These are phyloP conservation scores for Caloboletus firmus DNA, from an alignment of 1,284 basidiomycete genomes.

Conservation along the genomic window DNA sequence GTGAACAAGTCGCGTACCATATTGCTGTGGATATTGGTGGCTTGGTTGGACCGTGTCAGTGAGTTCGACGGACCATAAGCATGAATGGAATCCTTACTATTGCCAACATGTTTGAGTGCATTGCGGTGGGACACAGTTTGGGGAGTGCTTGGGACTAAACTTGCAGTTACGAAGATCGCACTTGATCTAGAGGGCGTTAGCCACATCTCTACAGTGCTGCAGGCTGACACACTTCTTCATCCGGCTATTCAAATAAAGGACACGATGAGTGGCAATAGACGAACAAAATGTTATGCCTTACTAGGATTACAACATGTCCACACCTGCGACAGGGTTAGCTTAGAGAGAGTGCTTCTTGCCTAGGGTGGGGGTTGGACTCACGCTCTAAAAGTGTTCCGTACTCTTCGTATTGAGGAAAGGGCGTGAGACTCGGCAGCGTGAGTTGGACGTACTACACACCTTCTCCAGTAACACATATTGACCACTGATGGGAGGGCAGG, in stretches of 20 bases:
- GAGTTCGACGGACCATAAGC: constrained; percentile 2
- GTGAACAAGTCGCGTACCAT: constrained; percentile 42
- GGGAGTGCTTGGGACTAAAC: constrained; percentile 62
- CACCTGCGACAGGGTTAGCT: constrained; percentile 43
- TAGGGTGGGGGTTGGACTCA: constrained; percentile 26
- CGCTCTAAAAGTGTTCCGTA: constrained; percentile 51
- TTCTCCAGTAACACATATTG: constrained; percentile 48
- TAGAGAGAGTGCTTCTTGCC: not conserved
- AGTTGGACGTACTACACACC: constrained; percentile 20
- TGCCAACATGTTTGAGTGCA: constrained; percentile 68
- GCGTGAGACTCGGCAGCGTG: constrained; percentile 4
- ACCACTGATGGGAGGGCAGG: constrained; percentile 16
- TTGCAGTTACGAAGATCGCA: constrained; percentile 60
- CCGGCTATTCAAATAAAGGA: constrained; percentile 43
- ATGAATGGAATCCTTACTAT: constrained; percentile 50
- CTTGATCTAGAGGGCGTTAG: constrained; percentile 50
- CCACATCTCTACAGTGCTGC: not conserved
- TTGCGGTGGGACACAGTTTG: constrained; percentile 46
- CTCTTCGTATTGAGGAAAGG: constrained; percentile 35
- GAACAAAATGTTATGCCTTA: constrained; percentile 33
- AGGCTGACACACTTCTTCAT: constrained; percentile 53
- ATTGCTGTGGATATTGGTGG: constrained; percentile 67
- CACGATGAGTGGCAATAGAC: constrained; percentile 9
- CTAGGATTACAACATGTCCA: constrained; percentile 56
- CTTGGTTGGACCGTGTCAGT: constrained; percentile 36